phyloP scores from a whole-genome alignment of 2,329 filamentous ascomycete genomes.

The Calonectria henricotiae region DNA sequence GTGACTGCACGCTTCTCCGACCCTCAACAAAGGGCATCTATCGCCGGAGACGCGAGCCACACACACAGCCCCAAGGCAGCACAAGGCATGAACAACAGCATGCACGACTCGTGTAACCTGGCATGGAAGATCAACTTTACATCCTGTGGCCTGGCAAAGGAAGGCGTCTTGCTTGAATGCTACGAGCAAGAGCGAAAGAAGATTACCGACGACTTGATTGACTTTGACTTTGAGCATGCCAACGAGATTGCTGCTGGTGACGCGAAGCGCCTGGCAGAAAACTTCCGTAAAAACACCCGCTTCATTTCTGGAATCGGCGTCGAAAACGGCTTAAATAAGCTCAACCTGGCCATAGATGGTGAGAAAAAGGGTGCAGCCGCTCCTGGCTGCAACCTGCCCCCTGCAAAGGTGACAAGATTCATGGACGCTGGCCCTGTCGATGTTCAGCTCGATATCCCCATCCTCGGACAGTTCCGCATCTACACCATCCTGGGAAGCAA shows the following conservation, averaged over 20 bases:
- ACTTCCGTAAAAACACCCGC: constrained; percentile 78
- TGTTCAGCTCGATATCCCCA: constrained; percentile 82
- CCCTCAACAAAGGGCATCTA: constrained; percentile 72
- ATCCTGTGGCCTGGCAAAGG: constrained; percentile 70
- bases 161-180: constrained; percentile 68
- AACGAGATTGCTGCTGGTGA: constrained; percentile 75
- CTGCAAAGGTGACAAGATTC: constrained; percentile 80
- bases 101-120: constrained; percentile 75
- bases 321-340: constrained; percentile 68
- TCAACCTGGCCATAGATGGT: constrained; percentile 60
- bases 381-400: constrained; percentile 72
- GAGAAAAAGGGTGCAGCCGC: constrained; percentile 63
- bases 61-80: constrained; percentile 81
- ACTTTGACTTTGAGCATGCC: constrained; percentile 72
- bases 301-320: constrained; percentile 82
- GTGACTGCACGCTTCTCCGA: constrained; percentile 79
- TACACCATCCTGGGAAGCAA: constrained; percentile 79
- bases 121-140: constrained; percentile 68
- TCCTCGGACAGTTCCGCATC: constrained; percentile 82
- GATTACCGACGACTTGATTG: constrained; percentile 71
- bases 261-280: constrained; percentile 73
- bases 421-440: constrained; percentile 85
- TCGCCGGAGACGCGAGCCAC: constrained; percentile 79
- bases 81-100: constrained; percentile 76
- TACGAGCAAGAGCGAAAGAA: constrained; percentile 76